Evolutionary conservation across 192 early-diverging fungal species (phyloP).

Genomic region (Cetraspora pellucida): DNA sequence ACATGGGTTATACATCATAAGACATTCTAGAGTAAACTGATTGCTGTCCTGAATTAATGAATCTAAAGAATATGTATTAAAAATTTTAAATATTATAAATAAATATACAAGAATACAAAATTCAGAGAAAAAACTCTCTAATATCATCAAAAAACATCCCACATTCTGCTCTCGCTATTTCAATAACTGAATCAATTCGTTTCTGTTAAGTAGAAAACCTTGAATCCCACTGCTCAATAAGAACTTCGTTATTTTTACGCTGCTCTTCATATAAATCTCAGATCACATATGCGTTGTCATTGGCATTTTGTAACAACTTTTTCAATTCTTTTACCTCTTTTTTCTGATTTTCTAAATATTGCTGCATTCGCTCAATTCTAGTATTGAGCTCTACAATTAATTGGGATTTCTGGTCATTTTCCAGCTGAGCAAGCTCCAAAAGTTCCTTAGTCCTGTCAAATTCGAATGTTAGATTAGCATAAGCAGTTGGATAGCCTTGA

Average conservation of each 20-base stretch:
- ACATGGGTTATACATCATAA: constrained; percentile 14
- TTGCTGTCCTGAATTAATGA: constrained; percentile 11
- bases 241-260: constrained; percentile 6
- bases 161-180: constrained; percentile 9
- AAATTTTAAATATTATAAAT: too few relatives aligned
- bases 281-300: not conserved
- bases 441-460: not conserved
- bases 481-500: not conserved
- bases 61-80: too few relatives aligned
- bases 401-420: too few relatives aligned
- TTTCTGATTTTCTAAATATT: constrained; percentile 5
- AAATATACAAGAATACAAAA: too few relatives aligned
- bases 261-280: constrained; percentile 20
- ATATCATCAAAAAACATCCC: constrained; percentile 1
- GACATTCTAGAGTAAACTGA: constrained; percentile 5
- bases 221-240: constrained; percentile 24
- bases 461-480: not conserved
- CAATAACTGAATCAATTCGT: constrained; percentile 16
- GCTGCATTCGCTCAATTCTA: constrained; percentile 8
- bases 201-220: constrained; percentile 17
- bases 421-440: not conserved
- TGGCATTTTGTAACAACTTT: not conserved
- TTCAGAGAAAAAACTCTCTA: too few relatives aligned
- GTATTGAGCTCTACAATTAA: not conserved
- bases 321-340: constrained; percentile 19